Base-by-base conservation (phyloP, 2,329 filamentous ascomycete species). In the Fusarium praegraminearum region DNA sequence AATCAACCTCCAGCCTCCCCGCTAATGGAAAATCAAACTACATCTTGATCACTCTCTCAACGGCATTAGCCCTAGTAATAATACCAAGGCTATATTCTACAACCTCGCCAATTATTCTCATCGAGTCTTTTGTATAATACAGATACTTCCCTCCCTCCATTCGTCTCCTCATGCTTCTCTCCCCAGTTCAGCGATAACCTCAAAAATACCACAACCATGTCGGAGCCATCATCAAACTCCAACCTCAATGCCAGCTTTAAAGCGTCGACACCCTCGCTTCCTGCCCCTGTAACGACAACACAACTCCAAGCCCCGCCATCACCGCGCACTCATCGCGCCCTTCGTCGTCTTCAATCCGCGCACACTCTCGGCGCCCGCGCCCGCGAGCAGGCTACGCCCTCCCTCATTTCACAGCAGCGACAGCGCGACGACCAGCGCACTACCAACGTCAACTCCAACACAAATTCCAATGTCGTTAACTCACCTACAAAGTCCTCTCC, bases 331-430 rank as follows among this genome's bases (percentile, higher is more conserved):
- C 87, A 90, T 76, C 88, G 91, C 74, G 86, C 87, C 47, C 84
- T 94, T 64, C 88, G 92, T 72, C 90, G 91, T 77, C 87, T 93
- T 32, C 91, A 93, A 79, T 94, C 92, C 33, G 91, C 92, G 52
- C 91, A 93, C 81, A 84, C 86, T 79, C 80, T 93, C 56, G 88
- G 88, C 76, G 77, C 88, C 66, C 85, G 87, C 73, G 81, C 83
- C 57, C 85, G 87, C 73, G 81, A 83, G 56, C 76, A 81, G 57
- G 81, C 78, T 67, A 82, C 82, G 62, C 82, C 86, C 26, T 87
- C 87, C 0, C 82, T 90, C 68, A 88, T 90, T 73, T 85, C 89
- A n/a, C 88, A 90, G 74, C 88, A 90, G 76, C 85, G 86, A 46
- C 84, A 84, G 61, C 84, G 82, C 62, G 79, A 84, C 62, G 80